Evolutionary conservation across 306 rosid species (phyloP), one percentile per base, ranked within the genome.

Genomic region (Begonia fuchsioides): DNA sequence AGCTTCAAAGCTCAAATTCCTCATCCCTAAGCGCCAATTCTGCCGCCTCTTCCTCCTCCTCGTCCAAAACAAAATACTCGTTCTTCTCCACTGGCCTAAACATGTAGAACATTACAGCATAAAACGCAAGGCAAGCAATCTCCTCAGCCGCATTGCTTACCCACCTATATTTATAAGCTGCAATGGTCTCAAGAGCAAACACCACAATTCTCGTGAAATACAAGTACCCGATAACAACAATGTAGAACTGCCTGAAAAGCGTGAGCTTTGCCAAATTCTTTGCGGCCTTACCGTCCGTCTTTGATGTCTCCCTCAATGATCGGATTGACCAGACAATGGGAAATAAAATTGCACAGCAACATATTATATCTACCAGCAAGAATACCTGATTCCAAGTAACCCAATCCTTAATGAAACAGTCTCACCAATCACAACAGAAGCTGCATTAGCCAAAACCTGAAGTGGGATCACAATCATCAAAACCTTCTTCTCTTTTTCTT

Each of bases 1-100:
- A 19, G 45, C 44, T 55, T 81, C 77, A 86, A 57, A 86, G 88
- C 80, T 81, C 88, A 44, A 86, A 86, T 39, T 26, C 35, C 35
- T 26, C 35, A 26, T 26, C 35, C 35, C 35, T 26, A 26, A 26
- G 35, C 8, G 35, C 46, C 13, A 43, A 43, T 13, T 43, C 13
- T 13, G 46, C 60, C 13, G 44, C 52, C 6, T 44, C 43, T 32
- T 56, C 60, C 32, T 56, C 60, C 17, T 44, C 44, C 11, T 56
- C 43, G 15, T 32, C 43, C 13, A 18, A 11, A 11, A 9, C 51
- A n/a, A 56, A 32, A n/a, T 56, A 32, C 3, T 35, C 39, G 17
- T 44, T 56, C 51, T 32, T 56, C 39, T 56, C 43, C 20, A 32
- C 32, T 8, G 52, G 60, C 51, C 32, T 32, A 43, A 55, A 55